These are phyloP conservation scores for Colletotrichum salicis DNA, from an alignment of 2,329 filamentous ascomycete species.

Conservation along the genomic window DNA sequence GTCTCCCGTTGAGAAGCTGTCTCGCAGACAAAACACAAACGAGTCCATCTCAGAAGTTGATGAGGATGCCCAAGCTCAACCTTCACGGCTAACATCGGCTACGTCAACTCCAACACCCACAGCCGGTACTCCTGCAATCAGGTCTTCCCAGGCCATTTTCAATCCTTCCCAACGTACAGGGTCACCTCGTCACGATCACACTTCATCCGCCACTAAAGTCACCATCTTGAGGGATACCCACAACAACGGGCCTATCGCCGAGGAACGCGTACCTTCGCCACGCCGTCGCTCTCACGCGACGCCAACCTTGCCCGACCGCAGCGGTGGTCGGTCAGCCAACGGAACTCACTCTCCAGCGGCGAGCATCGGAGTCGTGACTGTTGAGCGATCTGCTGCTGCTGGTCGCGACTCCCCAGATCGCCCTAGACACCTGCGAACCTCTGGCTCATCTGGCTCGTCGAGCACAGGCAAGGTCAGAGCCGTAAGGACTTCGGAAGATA, in stretches of 20 bases:
- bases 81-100: constrained; percentile 8
- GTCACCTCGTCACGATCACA: constrained; percentile 37
- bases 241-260: constrained; percentile 45
- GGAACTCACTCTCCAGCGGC: constrained; percentile 35
- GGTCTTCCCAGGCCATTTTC: constrained; percentile 38
- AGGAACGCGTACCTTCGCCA: constrained; percentile 45
- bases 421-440: constrained; percentile 55
- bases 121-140: constrained; percentile 23
- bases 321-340: constrained; percentile 27
- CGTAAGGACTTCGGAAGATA: constrained; percentile 69
- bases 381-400: constrained; percentile 45
- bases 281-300: constrained; percentile 39
- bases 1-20: constrained; percentile 46
- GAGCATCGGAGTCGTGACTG: constrained; percentile 51
- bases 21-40: constrained; percentile 41
- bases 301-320: constrained; percentile 37
- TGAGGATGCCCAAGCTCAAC: constrained; percentile 44
- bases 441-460: constrained; percentile 63
- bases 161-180: constrained; percentile 32
- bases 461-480: constrained; percentile 62
- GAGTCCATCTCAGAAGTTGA: constrained; percentile 58
- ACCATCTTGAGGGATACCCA: constrained; percentile 46
- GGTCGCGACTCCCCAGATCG: constrained; percentile 32
- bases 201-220: constrained; percentile 46
- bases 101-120: constrained; percentile 21